These are phyloP conservation scores for Diaporthe sp. DNA, from an alignment of 2,329 filamentous ascomycete species.

Conservation along the genomic window DNA sequence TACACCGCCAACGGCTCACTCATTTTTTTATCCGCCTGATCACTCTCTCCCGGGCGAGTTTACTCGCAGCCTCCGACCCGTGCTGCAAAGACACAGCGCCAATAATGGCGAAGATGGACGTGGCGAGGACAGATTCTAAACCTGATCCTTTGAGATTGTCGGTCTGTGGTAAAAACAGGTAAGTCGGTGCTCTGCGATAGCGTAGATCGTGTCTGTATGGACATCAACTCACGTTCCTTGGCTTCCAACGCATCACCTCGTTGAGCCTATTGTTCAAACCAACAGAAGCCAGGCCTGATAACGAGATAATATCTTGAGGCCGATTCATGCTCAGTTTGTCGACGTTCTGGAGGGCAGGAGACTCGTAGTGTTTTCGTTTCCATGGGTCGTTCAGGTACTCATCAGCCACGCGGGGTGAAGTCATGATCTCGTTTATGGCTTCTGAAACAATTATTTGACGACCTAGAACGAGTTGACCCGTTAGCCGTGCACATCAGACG, in stretches of 20 bases:
- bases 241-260: constrained; percentile 88
- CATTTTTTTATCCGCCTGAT: constrained; percentile 55
- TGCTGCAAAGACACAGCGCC: constrained; percentile 91
- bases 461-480: constrained; percentile 30
- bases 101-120: constrained; percentile 85
- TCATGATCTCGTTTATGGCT: constrained; percentile 41
- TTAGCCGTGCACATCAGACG: not conserved
- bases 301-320: constrained; percentile 71
- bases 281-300: constrained; percentile 73
- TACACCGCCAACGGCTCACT: constrained; percentile 6
- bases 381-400: constrained; percentile 42
- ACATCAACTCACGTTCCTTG: constrained; percentile 73
- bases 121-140: constrained; percentile 77
- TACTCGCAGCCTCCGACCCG: constrained; percentile 81
- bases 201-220: not conserved
- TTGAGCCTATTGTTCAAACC: constrained; percentile 77
- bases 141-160: constrained; percentile 79
- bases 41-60: constrained; percentile 81
- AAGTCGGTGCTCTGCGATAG: not conserved
- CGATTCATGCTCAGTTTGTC: constrained; percentile 74
- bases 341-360: constrained; percentile 78
- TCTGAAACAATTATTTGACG: constrained; percentile 43
- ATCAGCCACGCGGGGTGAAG: constrained; percentile 20
- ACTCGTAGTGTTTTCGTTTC: constrained; percentile 73
- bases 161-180: constrained; percentile 52